Evolutionary conservation across 2,329 filamentous ascomycete species (phyloP).

Genomic region (Cercospora canescens): DNA sequence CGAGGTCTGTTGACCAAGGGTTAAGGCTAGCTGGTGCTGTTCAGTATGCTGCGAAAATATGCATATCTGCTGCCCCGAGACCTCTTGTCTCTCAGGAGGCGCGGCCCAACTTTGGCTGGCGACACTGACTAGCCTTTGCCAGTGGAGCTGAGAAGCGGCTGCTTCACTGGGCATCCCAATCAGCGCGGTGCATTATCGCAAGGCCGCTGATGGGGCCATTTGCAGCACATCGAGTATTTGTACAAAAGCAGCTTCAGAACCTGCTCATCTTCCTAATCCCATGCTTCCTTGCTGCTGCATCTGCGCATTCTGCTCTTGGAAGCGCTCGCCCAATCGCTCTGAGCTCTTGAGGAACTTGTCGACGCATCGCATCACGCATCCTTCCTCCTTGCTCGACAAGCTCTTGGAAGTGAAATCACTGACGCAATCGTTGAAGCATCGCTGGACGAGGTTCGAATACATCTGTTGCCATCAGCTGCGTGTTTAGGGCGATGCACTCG

Average conservation of each 20-base stretch:
- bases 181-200: conserved; percentile 26
- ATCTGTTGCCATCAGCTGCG: conserved; percentile 48
- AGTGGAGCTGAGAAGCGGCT: conserved; percentile 16
- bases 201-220: neutral
- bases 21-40: conserved; percentile 8
- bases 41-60: neutral
- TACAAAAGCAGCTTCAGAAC: conserved; percentile 10
- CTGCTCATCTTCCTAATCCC: conserved; percentile 26
- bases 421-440: conserved; percentile 96
- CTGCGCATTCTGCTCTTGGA: conserved; percentile 71
- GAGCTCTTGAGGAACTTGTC: conserved; percentile 94
- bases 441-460: conserved; percentile 74
- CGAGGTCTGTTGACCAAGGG: conserved; percentile 61
- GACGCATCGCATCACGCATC: conserved; percentile 91
- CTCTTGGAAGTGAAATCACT: conserved; percentile 99
- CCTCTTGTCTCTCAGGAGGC: neutral
- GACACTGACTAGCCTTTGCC: neutral
- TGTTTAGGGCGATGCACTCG: neutral
- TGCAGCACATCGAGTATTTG: conserved; percentile 10
- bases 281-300: conserved; percentile 62
- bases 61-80: neutral
- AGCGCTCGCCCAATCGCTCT: conserved; percentile 86
- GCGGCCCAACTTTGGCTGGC: neutral
- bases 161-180: neutral
- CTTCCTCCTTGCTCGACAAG: conserved; percentile 80